Conservation (phyloP, 257 asterid genomes). For the Gentiana dahurica region DNA sequence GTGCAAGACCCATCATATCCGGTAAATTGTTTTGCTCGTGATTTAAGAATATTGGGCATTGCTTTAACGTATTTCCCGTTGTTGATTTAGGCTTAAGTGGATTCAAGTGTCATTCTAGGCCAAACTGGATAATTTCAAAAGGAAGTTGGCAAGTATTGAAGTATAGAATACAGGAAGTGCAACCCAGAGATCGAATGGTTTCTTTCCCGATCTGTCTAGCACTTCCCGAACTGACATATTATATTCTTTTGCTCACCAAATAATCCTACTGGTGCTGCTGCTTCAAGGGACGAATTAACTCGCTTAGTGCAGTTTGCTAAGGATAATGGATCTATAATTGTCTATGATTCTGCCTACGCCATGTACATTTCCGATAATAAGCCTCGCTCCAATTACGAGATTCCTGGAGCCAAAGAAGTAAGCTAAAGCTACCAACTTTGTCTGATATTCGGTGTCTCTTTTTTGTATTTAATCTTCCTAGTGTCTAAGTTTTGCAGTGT, state of each 20-base stretch:
- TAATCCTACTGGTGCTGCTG: no score
- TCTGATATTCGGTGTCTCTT: no score
- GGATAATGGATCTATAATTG: slow-evolving; percentile 82
- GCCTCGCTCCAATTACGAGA: slow-evolving; percentile 83
- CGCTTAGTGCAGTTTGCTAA: slow-evolving; percentile 7
- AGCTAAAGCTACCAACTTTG: background rate
- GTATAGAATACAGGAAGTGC: slow-evolving; percentile 92
- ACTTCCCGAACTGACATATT: no score
- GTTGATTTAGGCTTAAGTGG: slow-evolving; percentile 71
- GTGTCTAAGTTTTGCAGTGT: no score
- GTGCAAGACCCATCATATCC: no score
- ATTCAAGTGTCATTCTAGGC: slow-evolving; percentile 91
- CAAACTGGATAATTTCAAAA: slow-evolving; percentile 85
- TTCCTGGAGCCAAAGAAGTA: slow-evolving; percentile 98
- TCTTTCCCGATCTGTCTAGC: slow-evolving; percentile 27
- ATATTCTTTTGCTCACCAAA: no score
- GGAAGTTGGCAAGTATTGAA: slow-evolving; percentile 75
- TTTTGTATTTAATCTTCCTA: no score
- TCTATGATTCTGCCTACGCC: slow-evolving; percentile 49
- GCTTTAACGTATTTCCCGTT: no score
- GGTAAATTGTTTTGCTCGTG: no score
- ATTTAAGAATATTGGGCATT: no score
- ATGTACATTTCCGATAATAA: slow-evolving; percentile 57
- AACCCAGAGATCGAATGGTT: slow-evolving; percentile 70
- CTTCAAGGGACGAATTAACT: no score